A percentile compares a stretch with the other conserved stretches of the same genome.
phyloP scores from a whole-genome alignment of 495 filamentous ascomycete species.

The Neurospora terricola region DNA sequence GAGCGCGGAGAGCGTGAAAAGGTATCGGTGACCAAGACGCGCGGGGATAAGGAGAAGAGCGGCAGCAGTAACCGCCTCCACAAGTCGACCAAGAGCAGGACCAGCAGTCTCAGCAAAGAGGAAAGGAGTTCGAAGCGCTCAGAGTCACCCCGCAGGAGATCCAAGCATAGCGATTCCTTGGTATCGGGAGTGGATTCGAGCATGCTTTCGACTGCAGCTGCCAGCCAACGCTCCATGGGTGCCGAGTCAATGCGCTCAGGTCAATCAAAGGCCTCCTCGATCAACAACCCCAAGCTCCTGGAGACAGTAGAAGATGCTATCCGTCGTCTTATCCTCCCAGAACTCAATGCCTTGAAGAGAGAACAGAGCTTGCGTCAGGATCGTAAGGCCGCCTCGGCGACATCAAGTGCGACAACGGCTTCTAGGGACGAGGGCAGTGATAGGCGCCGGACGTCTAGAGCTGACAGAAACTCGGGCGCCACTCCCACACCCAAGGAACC shows the following conservation, averaged over 20 bases:
- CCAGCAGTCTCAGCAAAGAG: conserved; percentile 56
- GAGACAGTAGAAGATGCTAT: conserved; percentile 96
- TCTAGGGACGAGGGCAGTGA: conserved; percentile 52
- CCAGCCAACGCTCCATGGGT: conserved; percentile 60
- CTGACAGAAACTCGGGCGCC: conserved; percentile 14
- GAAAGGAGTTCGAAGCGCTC: conserved; percentile 34
- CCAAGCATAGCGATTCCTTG: conserved; percentile 52
- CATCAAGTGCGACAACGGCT: conserved; percentile 44
- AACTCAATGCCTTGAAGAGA: conserved; percentile 81
- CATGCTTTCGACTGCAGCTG: conserved; percentile 59
- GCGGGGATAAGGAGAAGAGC: conserved; percentile 22
- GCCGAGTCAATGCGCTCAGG: conserved; percentile 67
- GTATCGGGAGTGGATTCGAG: conserved; percentile 62
- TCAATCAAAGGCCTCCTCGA: conserved; percentile 65
- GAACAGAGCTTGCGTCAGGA: conserved; percentile 60
- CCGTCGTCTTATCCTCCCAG: conserved; percentile 79
- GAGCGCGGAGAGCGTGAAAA: conserved; percentile 6
- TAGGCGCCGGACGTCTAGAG: conserved; percentile 28
- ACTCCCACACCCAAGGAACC: conserved; percentile 24
- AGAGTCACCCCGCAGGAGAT: conserved; percentile 50
- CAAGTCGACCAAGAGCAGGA: conserved; percentile 45
- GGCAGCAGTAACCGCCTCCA: conserved; percentile 35
- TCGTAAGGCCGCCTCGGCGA: conserved; percentile 45
- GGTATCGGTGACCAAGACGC: conserved; percentile 15
- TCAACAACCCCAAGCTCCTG: conserved; percentile 92